Evolutionary conservation across 2,329 filamentous ascomycete genomes (phyloP).

Genomic region (Anthostomella pinea): DNA sequence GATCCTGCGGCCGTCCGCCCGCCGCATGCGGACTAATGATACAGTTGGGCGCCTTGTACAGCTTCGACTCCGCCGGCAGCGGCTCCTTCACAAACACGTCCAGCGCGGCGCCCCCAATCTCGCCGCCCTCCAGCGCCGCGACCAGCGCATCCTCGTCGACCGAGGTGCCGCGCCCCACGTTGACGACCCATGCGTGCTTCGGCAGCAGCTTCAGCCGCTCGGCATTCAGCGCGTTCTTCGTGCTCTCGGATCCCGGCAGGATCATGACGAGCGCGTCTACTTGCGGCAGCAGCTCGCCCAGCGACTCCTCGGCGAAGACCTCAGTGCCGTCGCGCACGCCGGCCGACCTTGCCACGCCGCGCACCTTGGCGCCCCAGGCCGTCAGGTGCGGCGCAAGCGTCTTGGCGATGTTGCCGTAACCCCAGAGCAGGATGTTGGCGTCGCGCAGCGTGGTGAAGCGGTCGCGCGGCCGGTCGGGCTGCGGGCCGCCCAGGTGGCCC

Average conservation of each 20-base stretch:
- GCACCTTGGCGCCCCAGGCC: conserved; percentile 55
- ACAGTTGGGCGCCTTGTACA: conserved; percentile 52
- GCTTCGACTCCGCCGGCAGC: conserved; percentile 35
- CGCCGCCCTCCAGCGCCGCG: conserved; percentile 40
- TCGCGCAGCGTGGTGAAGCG: conserved; percentile 59
- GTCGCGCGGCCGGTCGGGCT: conserved; percentile 54
- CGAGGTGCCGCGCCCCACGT: conserved; percentile 49
- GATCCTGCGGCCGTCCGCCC: conserved; percentile 58
- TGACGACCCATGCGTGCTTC: conserved; percentile 55
- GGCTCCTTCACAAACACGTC: conserved; percentile 44
- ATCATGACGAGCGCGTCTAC: conserved; percentile 69
- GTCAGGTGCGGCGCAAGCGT: conserved; percentile 52
- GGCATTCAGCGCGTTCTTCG: conserved; percentile 52
- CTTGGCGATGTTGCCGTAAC: conserved; percentile 66
- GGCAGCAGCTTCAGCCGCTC: conserved; percentile 53
- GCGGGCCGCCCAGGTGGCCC: conserved; percentile 57
- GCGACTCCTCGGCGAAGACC: conserved; percentile 53
- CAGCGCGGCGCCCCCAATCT: conserved; percentile 47
- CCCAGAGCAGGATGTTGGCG: conserved; percentile 60
- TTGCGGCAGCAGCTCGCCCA: conserved; percentile 50
- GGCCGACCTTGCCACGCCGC: conserved; percentile 52
- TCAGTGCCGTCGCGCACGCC: conserved; percentile 59
- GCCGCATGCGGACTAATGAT: conserved; percentile 57
- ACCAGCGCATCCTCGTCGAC: conserved; percentile 49
- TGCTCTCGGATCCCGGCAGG: conserved; percentile 56